Percentiles rank a stretch among this genome's conserved stretches.
Evolutionary conservation across 257 asterid genomes (phyloP).

Genomic region (Sherardia arvensis): DNA sequence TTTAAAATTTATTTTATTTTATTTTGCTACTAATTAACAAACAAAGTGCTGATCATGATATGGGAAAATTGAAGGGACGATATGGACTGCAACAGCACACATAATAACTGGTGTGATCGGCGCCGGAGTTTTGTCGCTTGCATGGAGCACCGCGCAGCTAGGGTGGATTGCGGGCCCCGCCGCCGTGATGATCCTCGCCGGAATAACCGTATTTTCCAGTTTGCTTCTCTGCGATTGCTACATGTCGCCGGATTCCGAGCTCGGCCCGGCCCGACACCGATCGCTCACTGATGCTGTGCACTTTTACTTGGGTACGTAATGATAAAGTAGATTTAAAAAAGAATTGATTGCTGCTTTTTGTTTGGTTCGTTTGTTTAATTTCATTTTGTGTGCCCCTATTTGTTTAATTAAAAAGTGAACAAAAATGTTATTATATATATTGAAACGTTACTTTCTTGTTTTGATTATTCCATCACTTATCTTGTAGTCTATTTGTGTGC

Average conservation of each 20-base stretch:
- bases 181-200: conserved; percentile 46
- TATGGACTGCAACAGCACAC: conserved; percentile 64
- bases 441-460: not conserved
- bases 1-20: too few species aligned
- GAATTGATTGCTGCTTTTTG: not conserved
- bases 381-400: too few species aligned
- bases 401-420: not conserved
- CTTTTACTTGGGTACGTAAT: conserved; percentile 20
- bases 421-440: not conserved
- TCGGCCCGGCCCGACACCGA: conserved; percentile 27
- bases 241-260: conserved; percentile 26
- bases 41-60: too few species aligned
- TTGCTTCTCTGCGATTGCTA: conserved; percentile 51
- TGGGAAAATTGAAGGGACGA: conserved; percentile 38
- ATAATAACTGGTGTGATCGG: conserved; percentile 80
- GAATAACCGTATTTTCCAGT: conserved; percentile 43
- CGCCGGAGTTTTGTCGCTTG: conserved; percentile 70
- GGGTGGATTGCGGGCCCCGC: conserved; percentile 91
- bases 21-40: too few species aligned
- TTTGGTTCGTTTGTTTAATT: too few species aligned
- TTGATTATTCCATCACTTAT: not conserved
- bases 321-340: not conserved
- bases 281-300: conserved; percentile 58
- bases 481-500: not conserved
- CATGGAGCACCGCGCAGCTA: conserved; percentile 70